phyloP scores from a whole-genome alignment of 805 yeast species.

The Sugiyamaella smithiae region DNA sequence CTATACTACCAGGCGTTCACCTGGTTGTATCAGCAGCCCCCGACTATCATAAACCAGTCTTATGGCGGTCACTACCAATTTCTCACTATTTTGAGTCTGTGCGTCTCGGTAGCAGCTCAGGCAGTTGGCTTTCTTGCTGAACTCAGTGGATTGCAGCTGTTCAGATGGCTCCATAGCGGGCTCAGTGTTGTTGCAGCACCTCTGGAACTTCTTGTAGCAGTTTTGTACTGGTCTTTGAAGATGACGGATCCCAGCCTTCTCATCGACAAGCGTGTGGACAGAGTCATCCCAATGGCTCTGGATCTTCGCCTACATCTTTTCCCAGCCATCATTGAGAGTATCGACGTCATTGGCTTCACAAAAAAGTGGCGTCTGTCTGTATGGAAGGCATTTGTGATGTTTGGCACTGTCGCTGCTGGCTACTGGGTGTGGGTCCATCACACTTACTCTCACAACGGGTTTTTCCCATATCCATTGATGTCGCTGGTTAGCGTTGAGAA shows the following conservation, averaged over 20 bases:
- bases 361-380: slow-evolving; percentile 28
- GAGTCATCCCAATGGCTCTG: slow-evolving; percentile 25
- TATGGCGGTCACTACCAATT: slow-evolving; percentile 38
- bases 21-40: slow-evolving; percentile 1
- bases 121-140: slow-evolving; percentile 26
- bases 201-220: slow-evolving; percentile 31
- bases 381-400: slow-evolving; percentile 20
- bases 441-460: slow-evolving; percentile 29
- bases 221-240: slow-evolving; percentile 35
- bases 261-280: slow-evolving; percentile 27
- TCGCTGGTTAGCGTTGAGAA: slow-evolving; percentile 22
- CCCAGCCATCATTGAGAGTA: slow-evolving; percentile 29
- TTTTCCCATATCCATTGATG: slow-evolving; percentile 36
- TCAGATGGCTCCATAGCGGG: slow-evolving; percentile 22
- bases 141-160: slow-evolving; percentile 13
- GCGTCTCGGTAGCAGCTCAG: slow-evolving; percentile 32
- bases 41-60: slow-evolving; percentile 8
- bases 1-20: slow-evolving; percentile 8
- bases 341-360: slow-evolving; percentile 29
- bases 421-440: slow-evolving; percentile 37
- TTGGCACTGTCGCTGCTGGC: slow-evolving; percentile 24
- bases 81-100: slow-evolving; percentile 32
- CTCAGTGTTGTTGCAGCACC: slow-evolving; percentile 32
- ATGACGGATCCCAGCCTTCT: slow-evolving; percentile 29
- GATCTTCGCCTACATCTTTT: slow-evolving; percentile 33